phyloP scores from a whole-genome alignment of 1,284 basidiomycete genomes.

The Sporisorium sorghi region DNA sequence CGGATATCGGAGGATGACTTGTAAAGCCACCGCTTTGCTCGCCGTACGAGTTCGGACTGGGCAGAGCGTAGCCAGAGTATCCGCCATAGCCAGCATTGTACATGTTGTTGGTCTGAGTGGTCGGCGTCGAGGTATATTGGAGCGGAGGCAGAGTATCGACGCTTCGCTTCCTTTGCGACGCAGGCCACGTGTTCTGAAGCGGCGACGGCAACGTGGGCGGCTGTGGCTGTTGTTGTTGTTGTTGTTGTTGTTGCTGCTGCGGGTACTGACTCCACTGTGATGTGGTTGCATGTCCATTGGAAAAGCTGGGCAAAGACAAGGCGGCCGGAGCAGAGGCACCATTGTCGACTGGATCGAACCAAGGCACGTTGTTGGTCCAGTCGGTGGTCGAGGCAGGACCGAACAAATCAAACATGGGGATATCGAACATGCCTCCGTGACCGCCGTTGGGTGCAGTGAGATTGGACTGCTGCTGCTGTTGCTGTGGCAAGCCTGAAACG shows the following conservation, averaged over 20 bases:
- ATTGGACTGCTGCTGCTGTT: slow-evolving; percentile 3
- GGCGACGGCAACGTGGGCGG: background rate
- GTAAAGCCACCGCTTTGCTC: slow-evolving; percentile 12
- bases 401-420: slow-evolving; percentile 44
- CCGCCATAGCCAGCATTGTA: slow-evolving; percentile 20
- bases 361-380: slow-evolving; percentile 50
- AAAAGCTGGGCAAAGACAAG: slow-evolving; percentile 12
- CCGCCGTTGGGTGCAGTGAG: slow-evolving; percentile 5
- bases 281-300: slow-evolving; percentile 6
- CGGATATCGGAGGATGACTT: background rate
- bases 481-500: slow-evolving; percentile 17
- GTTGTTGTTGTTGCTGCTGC: background rate
- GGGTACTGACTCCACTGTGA: slow-evolving; percentile 18
- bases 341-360: slow-evolving; percentile 42
- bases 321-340: background rate
- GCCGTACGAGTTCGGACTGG: background rate
- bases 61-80: slow-evolving; percentile 8
- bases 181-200: slow-evolving; percentile 20
- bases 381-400: slow-evolving; percentile 24
- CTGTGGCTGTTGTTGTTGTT: background rate
- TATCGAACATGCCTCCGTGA: slow-evolving; percentile 47
- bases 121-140: slow-evolving; percentile 17
- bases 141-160: slow-evolving; percentile 23
- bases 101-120: slow-evolving; percentile 2
- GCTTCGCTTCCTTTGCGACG: slow-evolving; percentile 20